Percentiles rank a stretch among this genome's conserved stretches.
phyloP scores from a whole-genome alignment of 2,329 filamentous ascomycete genomes.

The Colletotrichum phormii region DNA sequence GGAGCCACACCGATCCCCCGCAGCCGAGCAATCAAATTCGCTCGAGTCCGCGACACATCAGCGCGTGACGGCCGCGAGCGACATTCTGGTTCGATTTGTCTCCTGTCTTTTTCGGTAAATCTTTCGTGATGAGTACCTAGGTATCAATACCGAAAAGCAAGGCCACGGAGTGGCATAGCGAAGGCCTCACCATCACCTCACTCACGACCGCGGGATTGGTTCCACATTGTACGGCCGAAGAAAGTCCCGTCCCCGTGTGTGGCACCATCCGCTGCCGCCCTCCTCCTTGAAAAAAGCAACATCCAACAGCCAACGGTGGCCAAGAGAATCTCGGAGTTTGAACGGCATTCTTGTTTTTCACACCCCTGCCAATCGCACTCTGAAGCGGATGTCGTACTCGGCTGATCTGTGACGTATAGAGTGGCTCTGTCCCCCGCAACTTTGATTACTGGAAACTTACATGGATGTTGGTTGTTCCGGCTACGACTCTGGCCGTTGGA shows the following conservation, averaged over 20 bases:
- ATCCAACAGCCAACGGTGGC: not conserved
- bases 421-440: slow-evolving; percentile 28
- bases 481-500: not conserved
- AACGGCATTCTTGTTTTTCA: not conserved
- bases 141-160: too few species aligned
- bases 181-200: not conserved
- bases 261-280: not conserved
- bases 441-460: slow-evolving; percentile 3
- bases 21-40: not conserved
- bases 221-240: slow-evolving; percentile 15
- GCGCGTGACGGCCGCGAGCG: not conserved
- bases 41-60: not conserved
- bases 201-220: not conserved
- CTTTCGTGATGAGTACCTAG: too few species aligned
- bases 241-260: not conserved
- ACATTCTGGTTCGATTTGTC: not conserved
- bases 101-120: not conserved
- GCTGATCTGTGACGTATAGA: slow-evolving; percentile 18
- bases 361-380: slow-evolving; percentile 9
- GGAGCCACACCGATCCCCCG: slow-evolving; percentile 10
- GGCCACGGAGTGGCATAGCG: not conserved
- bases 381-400: slow-evolving; percentile 6
- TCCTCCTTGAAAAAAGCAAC: not conserved
- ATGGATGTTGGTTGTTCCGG: not conserved
- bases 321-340: not conserved